A percentile compares a stretch with the other conserved stretches of the same genome.
Conservation (phyloP, 1,139 yeast species). For the Pichia terricola region DNA sequence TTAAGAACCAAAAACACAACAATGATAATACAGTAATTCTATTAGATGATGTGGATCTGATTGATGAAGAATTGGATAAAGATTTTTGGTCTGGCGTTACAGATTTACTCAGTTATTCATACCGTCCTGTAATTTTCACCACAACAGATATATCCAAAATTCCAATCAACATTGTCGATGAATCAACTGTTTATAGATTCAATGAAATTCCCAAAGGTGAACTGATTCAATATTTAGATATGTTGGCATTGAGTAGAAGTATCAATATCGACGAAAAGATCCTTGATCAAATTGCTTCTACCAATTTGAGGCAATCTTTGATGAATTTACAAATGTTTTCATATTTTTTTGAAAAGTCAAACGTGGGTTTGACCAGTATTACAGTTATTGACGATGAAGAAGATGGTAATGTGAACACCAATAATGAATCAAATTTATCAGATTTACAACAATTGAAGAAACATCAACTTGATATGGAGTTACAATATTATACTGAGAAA, state of each 20-base stretch:
- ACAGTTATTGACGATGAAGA: constrained; percentile 2
- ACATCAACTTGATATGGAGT: background rate
- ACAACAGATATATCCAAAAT: constrained; percentile 49
- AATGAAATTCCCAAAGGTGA: constrained; percentile 4
- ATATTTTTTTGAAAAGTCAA: constrained; percentile 10
- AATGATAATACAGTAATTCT: constrained; percentile 37
- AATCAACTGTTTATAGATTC: constrained; percentile 21
- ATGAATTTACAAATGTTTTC: constrained; percentile 23
- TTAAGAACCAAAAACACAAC: constrained; percentile 21
- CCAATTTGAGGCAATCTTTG: constrained; percentile 20
- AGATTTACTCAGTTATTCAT: constrained; percentile 52
- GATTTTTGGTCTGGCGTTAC: constrained; percentile 73
- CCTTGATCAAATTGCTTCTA: constrained; percentile 9
- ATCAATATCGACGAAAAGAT: constrained; percentile 14
- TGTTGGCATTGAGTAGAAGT: constrained; percentile 20
- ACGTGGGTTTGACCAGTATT: constrained; percentile 13
- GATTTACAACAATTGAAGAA: background rate
- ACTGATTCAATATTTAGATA: constrained; percentile 17
- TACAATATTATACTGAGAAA: constrained; percentile 1
- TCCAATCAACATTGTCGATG: constrained; percentile 43
- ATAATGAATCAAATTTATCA: background rate
- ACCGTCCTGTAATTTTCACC: constrained; percentile 75
- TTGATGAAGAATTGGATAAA: constrained; percentile 58
- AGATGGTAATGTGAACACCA: background rate
- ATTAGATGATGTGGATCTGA: constrained; percentile 77